Conservation (phyloP, 176 grass and related monocot species). For the Poa pratensis region DNA sequence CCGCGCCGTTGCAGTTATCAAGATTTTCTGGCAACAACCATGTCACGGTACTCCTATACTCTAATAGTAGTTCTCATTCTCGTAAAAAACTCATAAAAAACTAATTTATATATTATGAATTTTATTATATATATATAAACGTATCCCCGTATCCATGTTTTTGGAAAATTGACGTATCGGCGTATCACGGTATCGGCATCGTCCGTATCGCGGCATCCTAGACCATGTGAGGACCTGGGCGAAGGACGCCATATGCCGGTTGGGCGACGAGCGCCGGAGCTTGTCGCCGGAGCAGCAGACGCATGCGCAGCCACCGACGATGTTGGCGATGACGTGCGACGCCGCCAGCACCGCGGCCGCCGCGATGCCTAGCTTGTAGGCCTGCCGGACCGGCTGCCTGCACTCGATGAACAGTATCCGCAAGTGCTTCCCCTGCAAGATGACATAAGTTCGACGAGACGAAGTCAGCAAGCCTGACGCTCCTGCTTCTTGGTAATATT, state of each 20-base stretch:
- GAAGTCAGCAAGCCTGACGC: not conserved
- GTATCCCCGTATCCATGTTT: too few relatives aligned
- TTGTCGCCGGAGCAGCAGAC: constrained; percentile 62
- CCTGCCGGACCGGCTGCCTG: constrained; percentile 73
- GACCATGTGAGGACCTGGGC: constrained; percentile 69
- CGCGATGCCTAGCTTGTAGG: constrained; percentile 78
- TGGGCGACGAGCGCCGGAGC: constrained; percentile 40
- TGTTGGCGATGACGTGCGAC: constrained; percentile 71
- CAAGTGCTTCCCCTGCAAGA: constrained; percentile 58
- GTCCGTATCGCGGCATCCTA: too few relatives aligned
- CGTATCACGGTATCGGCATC: too few relatives aligned
- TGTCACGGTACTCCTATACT: too few relatives aligned
- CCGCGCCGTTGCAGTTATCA: too few relatives aligned
- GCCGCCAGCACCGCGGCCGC: constrained; percentile 68
- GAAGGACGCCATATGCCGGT: constrained; percentile 63
- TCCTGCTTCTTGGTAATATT: not conserved
- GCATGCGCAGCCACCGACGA: constrained; percentile 73
- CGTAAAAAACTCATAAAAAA: too few relatives aligned
- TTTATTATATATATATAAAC: too few relatives aligned
- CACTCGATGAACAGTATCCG: constrained; percentile 75
- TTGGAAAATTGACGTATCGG: too few relatives aligned
- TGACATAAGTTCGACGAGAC: not conserved
- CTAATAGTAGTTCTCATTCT: too few relatives aligned
- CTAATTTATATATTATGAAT: too few relatives aligned
- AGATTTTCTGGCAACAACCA: too few relatives aligned